Base-by-base conservation (phyloP, 1,284 basidiomycete species). In the Paramarasmius palmivorus region DNA sequence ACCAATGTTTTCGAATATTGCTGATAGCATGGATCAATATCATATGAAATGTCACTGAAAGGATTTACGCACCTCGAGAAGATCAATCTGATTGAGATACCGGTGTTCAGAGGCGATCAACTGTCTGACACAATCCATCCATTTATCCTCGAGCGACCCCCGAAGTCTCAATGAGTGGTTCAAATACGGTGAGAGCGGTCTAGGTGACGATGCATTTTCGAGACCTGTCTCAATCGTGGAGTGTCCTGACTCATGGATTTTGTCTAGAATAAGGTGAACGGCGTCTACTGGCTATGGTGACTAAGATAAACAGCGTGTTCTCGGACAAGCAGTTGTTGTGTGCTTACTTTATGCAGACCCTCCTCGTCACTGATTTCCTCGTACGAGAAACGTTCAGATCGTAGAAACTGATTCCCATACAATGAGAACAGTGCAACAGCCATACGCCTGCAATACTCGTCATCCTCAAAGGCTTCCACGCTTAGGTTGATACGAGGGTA, bases 391-490 rank as follows among this genome's bases (percentile, higher is more conserved):
- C 9, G 15, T 26, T 20, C 52, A 26, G 26, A 55, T 2, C 40
- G 19, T 5, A 53, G 49, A 15, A 48, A 40, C 20, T 51, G 54
- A 35, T 40, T 19, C 14, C 26, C 41, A 26, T 49, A 36, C 32
- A 52, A 29, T 7, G 54, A 51, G 36, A 58, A 58, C 14, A 44
- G 49, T 3, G 54, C 48, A 7, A 58, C 50, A 25, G 57, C 54
- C n/a, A 58, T 22, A n/a, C 48, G 48, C 19, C 41, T 44, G 17
- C 44, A 45, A 26, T 56, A 36, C 15, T 52, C 47, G 34, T 56
- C 49, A 29, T 29, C 29, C 14, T 0, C 23, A 15, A 44, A 22
- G 23, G 37, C 35, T 14, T 34, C 39, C 39, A 52, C 40, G 20
- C 54, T 44, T 17, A 57, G 29, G 12, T 54, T 39, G 20, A 58